Evolutionary conservation across 805 yeast species (phyloP), one percentile per base, ranked within the genome.

Genomic region (Pichia paraexigua): DNA sequence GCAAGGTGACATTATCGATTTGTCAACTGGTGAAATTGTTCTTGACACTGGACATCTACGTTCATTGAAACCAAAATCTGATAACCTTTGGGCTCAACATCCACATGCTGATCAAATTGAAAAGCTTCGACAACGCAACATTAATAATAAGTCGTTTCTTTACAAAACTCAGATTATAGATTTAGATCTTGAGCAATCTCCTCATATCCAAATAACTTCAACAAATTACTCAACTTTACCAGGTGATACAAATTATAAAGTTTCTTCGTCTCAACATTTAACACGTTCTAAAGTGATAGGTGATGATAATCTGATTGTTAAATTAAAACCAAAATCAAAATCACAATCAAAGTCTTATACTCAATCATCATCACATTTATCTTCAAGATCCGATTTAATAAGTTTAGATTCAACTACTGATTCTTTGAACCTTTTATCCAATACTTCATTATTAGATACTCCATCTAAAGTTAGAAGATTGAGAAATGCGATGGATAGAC

Each of bases 21-120:
- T 87, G 22, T 60, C 63, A 11, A 80, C 89, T 0, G 91, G 92
- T 0, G 71, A 76, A 51, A 76, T 87, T 1, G 63, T 82, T 1
- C 76, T 71, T 32, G 90, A 87, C 58, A 75, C 78, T 48, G 95
- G 95, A 2, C 95, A 87, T 64, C 58, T 87, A 22, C 66, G 76
- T 51, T 76, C 82, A 2, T 58, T 83, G 51, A 52, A 45, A 5
- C 45, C 53, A 18, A 43, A 56, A 13, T 58, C 57, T 17, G 63
- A 65, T 13, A 60, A 64, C 51, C 66, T 72, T 24, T 76, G 80
- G 80, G 39, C 39, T 8, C 39, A 35, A n/a, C 39, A 35, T 35
- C 39, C 39, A 17, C 39, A 35, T n/a, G 39, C 39, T 35, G 39
- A 35, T 49, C 13, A 28, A 40, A 20, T 32, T 35, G 12, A 25